phyloP scores from a whole-genome alignment of 306 rosid genomes.

The Medicago truncatula region DNA sequence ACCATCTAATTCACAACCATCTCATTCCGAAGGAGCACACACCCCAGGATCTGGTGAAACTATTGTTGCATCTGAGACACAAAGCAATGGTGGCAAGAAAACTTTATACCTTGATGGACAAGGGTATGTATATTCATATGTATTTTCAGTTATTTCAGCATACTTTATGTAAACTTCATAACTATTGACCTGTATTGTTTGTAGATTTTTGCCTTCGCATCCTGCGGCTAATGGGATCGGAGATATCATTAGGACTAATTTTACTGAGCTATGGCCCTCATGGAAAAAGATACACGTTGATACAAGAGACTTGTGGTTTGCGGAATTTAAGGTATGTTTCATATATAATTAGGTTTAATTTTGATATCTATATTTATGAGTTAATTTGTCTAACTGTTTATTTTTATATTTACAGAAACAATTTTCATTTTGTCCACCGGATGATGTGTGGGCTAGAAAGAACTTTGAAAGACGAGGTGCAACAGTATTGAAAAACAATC shows the following conservation, averaged over 20 bases:
- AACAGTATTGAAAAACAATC: not conserved
- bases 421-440: not conserved
- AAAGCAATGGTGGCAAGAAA: not conserved
- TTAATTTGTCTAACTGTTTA: no score
- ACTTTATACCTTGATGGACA: not conserved
- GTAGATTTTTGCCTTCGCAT: not conserved
- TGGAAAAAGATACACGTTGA: not conserved
- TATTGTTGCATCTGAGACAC: not conserved
- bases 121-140: not conserved
- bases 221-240: not conserved
- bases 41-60: not conserved
- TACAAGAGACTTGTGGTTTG: no score
- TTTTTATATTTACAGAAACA: no score
- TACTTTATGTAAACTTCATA: not conserved
- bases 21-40: not conserved
- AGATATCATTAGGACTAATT: not conserved
- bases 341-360: no score
- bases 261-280: not conserved
- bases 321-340: no score
- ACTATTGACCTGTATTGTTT: not conserved
- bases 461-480: not conserved
- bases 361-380: no score
- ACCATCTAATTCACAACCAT: not conserved
- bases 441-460: not conserved
- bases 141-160: not conserved